Conservation (phyloP, 495 filamentous ascomycete species). For the Penicillium paxilli region DNA sequence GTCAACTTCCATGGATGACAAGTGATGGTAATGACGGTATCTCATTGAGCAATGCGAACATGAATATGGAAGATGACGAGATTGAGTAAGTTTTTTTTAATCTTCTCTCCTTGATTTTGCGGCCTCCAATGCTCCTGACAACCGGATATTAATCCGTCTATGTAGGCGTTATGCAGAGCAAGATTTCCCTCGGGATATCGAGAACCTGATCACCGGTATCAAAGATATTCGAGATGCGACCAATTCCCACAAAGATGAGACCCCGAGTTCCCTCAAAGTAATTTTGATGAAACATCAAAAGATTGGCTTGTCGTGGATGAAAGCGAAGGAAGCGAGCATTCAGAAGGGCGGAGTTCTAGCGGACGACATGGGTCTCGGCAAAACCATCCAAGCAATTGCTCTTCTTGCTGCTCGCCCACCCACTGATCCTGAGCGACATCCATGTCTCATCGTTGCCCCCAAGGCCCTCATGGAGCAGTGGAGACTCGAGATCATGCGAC, state of each 20-base stretch:
- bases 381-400: conserved; percentile 87
- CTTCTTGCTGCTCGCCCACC: conserved; percentile 76
- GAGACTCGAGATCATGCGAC: conserved; percentile 78
- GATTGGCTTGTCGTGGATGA: conserved; percentile 80
- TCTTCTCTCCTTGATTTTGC: too few species aligned
- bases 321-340: conserved; percentile 71
- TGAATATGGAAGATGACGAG: conserved; percentile 16
- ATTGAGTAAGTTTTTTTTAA: background rate
- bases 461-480: conserved; percentile 88
- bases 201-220: conserved; percentile 68
- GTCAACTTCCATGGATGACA: background rate
- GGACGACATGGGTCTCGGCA: conserved; percentile 95
- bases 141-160: conserved; percentile 1
- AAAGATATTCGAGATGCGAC: conserved; percentile 71
- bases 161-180: conserved; percentile 21
- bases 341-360: conserved; percentile 85
- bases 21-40: background rate
- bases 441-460: conserved; percentile 84
- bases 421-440: conserved; percentile 62
- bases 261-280: conserved; percentile 69
- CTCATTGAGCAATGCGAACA: conserved; percentile 4
- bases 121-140: background rate
- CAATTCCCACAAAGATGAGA: conserved; percentile 65
- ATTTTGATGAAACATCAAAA: conserved; percentile 81
- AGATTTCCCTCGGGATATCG: conserved; percentile 57